These are phyloP conservation scores for Leishmania martiniquensis DNA, from an alignment of 208 protist genomes.

Conservation along the genomic window DNA sequence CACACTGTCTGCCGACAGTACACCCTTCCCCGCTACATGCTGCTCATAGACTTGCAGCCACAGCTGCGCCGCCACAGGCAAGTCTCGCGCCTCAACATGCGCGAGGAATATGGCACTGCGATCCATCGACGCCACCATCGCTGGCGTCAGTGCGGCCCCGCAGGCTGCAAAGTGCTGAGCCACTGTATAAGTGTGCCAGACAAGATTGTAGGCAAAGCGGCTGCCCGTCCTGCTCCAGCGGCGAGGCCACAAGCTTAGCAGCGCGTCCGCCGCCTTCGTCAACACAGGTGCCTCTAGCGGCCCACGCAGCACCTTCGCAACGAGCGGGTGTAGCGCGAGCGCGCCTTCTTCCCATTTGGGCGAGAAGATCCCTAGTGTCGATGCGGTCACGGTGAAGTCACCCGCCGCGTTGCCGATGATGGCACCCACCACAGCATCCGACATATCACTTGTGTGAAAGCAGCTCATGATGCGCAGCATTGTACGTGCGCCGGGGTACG, in stretches of 20 bases:
- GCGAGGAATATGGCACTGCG: slow-evolving; percentile 73
- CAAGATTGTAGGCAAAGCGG: slow-evolving; percentile 57
- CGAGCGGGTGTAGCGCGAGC: slow-evolving; percentile 62
- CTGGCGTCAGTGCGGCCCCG: slow-evolving; percentile 31
- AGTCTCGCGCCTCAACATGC: slow-evolving; percentile 58
- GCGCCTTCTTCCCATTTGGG: slow-evolving; percentile 71
- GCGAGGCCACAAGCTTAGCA: slow-evolving; percentile 73
- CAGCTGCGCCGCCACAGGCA: slow-evolving; percentile 65
- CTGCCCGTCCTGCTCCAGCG: slow-evolving; percentile 72
- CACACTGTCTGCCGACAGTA: slow-evolving; percentile 39
- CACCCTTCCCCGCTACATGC: neutral
- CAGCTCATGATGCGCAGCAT: slow-evolving; percentile 52
- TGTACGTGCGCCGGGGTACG: slow-evolving; percentile 35
- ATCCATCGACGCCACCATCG: slow-evolving; percentile 59
- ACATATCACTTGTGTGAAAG: slow-evolving; percentile 66
- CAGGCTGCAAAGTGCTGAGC: slow-evolving; percentile 24
- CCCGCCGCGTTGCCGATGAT: slow-evolving; percentile 47
- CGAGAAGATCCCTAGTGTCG: slow-evolving; percentile 63
- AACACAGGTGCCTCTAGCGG: slow-evolving; percentile 13
- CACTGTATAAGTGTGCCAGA: slow-evolving; percentile 75
- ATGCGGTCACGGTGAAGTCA: slow-evolving; percentile 41
- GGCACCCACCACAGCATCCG: slow-evolving; percentile 52
- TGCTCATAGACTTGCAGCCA: slow-evolving; percentile 48
- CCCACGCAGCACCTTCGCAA: slow-evolving; percentile 46
- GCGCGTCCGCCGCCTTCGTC: slow-evolving; percentile 27